These are phyloP conservation scores for Sphaerulina vaccinii DNA, from an alignment of 2,329 filamentous ascomycete genomes.

Conservation along the genomic window DNA sequence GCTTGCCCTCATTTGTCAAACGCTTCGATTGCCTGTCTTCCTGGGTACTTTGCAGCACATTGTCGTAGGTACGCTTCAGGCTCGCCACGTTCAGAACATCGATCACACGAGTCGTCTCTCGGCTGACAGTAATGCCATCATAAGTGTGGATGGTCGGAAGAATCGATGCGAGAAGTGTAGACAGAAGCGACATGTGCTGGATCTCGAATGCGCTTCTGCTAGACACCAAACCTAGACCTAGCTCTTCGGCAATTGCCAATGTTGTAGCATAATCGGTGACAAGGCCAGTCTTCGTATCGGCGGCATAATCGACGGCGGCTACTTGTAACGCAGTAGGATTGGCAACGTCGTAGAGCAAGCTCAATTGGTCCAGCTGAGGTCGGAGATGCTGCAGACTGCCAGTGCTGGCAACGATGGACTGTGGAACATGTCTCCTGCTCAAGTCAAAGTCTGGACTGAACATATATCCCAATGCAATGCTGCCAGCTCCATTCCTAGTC, in stretches of 20 bases:
- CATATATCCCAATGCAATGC: slow-evolving; percentile 91
- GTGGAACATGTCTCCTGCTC: slow-evolving; percentile 84
- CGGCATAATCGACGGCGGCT: slow-evolving; percentile 80
- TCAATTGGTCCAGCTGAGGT: slow-evolving; percentile 83
- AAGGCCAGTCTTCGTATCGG: slow-evolving; percentile 63
- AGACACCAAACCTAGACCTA: slow-evolving; percentile 81
- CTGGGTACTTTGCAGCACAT: slow-evolving; percentile 64
- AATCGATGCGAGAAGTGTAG: slow-evolving; percentile 74
- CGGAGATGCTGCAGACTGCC: slow-evolving; percentile 78
- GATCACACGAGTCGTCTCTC: slow-evolving; percentile 78
- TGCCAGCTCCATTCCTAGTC: slow-evolving; percentile 83
- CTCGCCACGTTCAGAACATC: slow-evolving; percentile 74
- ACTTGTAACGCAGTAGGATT: slow-evolving; percentile 92
- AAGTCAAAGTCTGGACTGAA: slow-evolving; percentile 97
- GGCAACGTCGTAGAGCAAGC: slow-evolving; percentile 84
- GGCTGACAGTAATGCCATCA: slow-evolving; percentile 77
- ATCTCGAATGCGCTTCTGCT: slow-evolving; percentile 86
- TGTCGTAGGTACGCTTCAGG: slow-evolving; percentile 67
- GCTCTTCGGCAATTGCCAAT: slow-evolving; percentile 79
- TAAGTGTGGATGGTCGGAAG: slow-evolving; percentile 75
- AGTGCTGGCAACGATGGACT: slow-evolving; percentile 84
- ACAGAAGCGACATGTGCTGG: slow-evolving; percentile 92
- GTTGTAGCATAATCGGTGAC: slow-evolving; percentile 84
- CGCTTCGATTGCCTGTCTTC: slow-evolving; percentile 51
- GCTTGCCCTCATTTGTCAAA: slow-evolving; percentile 68